Conservation (phyloP, 805 yeast genomes). For the Metschnikowia chrysomelidarum region DNA sequence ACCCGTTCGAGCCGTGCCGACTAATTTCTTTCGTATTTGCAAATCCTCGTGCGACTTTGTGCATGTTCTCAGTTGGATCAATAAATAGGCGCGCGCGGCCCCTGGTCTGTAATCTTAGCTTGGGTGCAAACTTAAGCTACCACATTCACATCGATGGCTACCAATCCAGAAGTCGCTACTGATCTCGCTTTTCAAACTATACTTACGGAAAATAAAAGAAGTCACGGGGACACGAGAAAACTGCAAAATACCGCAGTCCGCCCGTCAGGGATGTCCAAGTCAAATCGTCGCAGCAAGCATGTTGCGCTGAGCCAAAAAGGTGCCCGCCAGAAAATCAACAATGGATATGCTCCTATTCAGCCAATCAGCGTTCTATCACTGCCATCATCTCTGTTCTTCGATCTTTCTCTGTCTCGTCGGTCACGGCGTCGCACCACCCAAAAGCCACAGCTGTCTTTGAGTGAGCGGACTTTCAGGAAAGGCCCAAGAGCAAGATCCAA, state of each 20-base stretch:
- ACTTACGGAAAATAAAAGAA: constrained; percentile 9
- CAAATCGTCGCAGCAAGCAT: constrained; percentile 7
- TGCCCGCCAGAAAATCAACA: constrained; percentile 8
- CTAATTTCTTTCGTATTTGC: no score
- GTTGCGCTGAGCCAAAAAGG: constrained; percentile 2
- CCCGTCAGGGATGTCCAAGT: constrained; percentile 8
- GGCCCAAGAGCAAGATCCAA: neutral
- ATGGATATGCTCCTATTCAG: constrained; percentile 11
- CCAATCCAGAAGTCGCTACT: constrained; percentile 12
- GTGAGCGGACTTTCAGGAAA: constrained; percentile 9
- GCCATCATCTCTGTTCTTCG: neutral
- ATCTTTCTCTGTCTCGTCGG: constrained; percentile 1
- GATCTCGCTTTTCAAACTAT: constrained; percentile 10
- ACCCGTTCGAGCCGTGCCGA: no score
- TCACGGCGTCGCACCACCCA: constrained; percentile 1
- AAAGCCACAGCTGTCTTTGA: constrained; percentile 5
- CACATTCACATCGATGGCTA: constrained; percentile 11
- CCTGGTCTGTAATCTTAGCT: constrained; percentile 3
- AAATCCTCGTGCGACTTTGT: no score
- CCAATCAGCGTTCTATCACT: constrained; percentile 3
- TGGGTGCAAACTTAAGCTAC: constrained; percentile 4
- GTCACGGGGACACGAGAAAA: constrained; percentile 9
- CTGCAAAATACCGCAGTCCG: constrained; percentile 9
- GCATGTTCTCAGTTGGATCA: no score
- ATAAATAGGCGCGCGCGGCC: no score